A percentile compares a stretch with the other conserved stretches of the same genome.
Conservation (phyloP, 208 protist species). For the Acanthamoeba comandoni region DNA sequence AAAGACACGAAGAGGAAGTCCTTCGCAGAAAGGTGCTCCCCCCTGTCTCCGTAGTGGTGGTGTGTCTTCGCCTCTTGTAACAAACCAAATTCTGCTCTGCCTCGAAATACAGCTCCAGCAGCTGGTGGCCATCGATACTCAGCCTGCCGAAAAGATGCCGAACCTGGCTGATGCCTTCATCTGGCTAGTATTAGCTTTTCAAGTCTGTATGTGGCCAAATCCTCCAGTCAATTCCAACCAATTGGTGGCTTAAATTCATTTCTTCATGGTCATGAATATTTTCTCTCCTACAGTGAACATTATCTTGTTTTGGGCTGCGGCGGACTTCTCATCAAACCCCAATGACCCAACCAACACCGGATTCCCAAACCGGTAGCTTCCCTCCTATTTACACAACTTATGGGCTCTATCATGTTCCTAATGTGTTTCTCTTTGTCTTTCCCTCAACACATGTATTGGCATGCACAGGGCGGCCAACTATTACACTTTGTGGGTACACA, state of each 20-base stretch:
- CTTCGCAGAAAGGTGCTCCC: constrained; percentile 28
- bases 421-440: background rate
- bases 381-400: too few species aligned
- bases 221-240: too few species aligned
- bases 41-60: background rate
- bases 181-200: constrained; percentile 25
- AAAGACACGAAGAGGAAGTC: constrained; percentile 62
- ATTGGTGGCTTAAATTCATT: too few species aligned
- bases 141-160: background rate
- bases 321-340: constrained; percentile 30
- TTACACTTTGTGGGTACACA: constrained; percentile 35
- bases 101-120: background rate
- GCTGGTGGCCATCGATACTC: constrained; percentile 16
- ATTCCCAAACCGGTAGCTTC: background rate
- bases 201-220: too few species aligned
- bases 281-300: too few species aligned
- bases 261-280: too few species aligned
- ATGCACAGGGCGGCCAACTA: constrained; percentile 28
- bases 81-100: background rate
- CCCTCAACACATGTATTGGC: too few species aligned
- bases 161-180: constrained; percentile 39
- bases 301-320: constrained; percentile 32
- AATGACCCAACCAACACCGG: constrained; percentile 1
- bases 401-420: too few species aligned
- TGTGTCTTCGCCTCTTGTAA: background rate